Evolutionary conservation across 2,329 filamentous ascomycete genomes (phyloP).

Genomic region (Colletotrichum incanum): DNA sequence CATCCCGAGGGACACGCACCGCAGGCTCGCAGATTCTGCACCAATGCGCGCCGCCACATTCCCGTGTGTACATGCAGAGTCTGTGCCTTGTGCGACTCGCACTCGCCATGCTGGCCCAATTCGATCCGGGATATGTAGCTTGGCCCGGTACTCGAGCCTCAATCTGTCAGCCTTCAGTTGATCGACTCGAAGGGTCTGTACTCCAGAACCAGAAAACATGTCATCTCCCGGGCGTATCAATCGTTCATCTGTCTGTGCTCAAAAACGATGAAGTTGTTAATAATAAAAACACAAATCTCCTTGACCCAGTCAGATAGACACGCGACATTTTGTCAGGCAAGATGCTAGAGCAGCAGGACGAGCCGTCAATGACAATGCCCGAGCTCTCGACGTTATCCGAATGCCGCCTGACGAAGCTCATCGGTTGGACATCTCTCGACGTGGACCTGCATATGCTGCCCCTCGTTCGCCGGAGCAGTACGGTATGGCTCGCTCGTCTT

Average conservation of each 20-base stretch:
- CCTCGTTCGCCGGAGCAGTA: neutral
- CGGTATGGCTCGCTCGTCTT: neutral
- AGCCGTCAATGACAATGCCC: slow-evolving; percentile 5
- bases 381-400: slow-evolving; percentile 14
- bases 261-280: neutral
- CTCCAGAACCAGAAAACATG: neutral
- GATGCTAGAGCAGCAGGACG: slow-evolving; percentile 5
- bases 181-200: neutral
- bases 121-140: slow-evolving; percentile 10
- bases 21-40: slow-evolving; percentile 27
- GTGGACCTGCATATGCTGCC: neutral
- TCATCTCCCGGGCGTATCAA: slow-evolving; percentile 6
- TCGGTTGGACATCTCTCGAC: slow-evolving; percentile 4
- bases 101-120: slow-evolving; percentile 18
- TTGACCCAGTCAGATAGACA: slow-evolving; percentile 9
- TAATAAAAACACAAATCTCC: neutral
- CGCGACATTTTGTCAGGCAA: slow-evolving; percentile 4
- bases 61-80: slow-evolving; percentile 22
- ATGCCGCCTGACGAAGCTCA: slow-evolving; percentile 14
- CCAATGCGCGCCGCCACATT: slow-evolving; percentile 12
- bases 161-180: slow-evolving; percentile 2
- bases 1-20: slow-evolving; percentile 20
- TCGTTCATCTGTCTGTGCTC: slow-evolving; percentile 16
- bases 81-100: slow-evolving; percentile 24
- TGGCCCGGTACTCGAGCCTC: slow-evolving; percentile 2